phyloP scores from a whole-genome alignment of 768 basidiomycete species.

The Agaricus sinodeliciosus region DNA sequence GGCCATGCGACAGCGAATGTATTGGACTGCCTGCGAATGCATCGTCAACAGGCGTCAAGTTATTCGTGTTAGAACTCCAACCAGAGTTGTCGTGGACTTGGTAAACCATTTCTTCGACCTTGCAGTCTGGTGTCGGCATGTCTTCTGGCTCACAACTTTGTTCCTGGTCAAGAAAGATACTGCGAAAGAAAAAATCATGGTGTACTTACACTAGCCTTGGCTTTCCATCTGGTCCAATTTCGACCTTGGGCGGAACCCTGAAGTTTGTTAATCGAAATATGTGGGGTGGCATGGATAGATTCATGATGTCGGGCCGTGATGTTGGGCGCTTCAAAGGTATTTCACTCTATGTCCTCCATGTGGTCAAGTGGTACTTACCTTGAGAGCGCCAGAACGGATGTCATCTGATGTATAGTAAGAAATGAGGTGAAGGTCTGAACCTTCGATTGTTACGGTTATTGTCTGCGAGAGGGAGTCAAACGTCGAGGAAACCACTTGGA shows the following conservation, averaged over 20 bases:
- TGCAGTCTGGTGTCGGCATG: constrained; percentile 37
- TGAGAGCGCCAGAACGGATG: constrained; percentile 60
- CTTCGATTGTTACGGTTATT: constrained; percentile 77
- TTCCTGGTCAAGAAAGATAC: constrained; percentile 9
- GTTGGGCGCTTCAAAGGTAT: constrained; percentile 47
- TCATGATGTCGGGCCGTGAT: constrained; percentile 63
- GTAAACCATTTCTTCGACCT: constrained; percentile 41
- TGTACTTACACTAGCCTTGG: constrained; percentile 54
- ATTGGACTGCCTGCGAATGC: constrained; percentile 26
- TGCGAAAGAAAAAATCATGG: background rate
- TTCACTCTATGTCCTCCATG: background rate
- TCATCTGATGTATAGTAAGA: constrained; percentile 83
- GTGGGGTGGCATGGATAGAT: constrained; percentile 65
- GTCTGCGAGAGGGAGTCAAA: constrained; percentile 40
- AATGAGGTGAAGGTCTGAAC: constrained; percentile 75
- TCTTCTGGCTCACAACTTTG: constrained; percentile 39
- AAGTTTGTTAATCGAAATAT: constrained; percentile 79
- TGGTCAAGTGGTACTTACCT: constrained; percentile 23
- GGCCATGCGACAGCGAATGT: constrained; percentile 19
- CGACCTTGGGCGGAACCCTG: constrained; percentile 75
- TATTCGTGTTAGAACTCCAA: constrained; percentile 2
- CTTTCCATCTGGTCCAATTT: constrained; percentile 64
- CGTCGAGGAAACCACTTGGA: background rate
- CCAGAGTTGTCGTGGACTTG: constrained; percentile 29
- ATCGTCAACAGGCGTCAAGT: constrained; percentile 23